Percentiles rank a stretch among this genome's conserved stretches.
These are phyloP conservation scores for Marsdenia floribunda DNA, from an alignment of 257 asterid species.

Conservation along the genomic window DNA sequence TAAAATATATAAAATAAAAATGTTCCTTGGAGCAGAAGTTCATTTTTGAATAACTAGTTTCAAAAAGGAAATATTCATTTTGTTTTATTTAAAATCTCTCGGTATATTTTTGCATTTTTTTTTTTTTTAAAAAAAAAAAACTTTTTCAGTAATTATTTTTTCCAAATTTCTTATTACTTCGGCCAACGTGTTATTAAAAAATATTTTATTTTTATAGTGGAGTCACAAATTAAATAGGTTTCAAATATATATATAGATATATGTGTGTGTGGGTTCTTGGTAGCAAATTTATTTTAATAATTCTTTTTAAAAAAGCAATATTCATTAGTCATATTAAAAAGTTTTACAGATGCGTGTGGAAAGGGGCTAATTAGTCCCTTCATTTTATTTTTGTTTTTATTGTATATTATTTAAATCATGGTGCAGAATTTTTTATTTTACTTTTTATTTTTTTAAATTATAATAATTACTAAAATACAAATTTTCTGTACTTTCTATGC, in stretches of 20 bases:
- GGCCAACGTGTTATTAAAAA: too few relatives aligned
- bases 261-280: neutral
- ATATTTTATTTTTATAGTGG: too few relatives aligned
- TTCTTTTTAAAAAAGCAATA: constrained; percentile 36
- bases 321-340: neutral
- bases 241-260: too few relatives aligned
- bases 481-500: constrained; percentile 24
- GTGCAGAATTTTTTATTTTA: constrained; percentile 19
- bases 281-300: constrained; percentile 11
- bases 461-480: constrained; percentile 22
- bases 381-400: constrained; percentile 34
- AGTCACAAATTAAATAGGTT: neutral
- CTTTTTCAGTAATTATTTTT: too few relatives aligned
- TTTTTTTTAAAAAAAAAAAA: too few relatives aligned
- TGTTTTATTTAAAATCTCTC: too few relatives aligned
- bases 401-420: constrained; percentile 8
- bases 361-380: constrained; percentile 35
- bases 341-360: constrained; percentile 36
- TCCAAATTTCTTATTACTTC: too few relatives aligned
- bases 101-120: too few relatives aligned
- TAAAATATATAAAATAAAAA: too few relatives aligned
- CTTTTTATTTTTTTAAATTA: constrained; percentile 20
- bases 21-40: too few relatives aligned
- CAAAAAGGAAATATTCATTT: too few relatives aligned
- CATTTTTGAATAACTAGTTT: too few relatives aligned